Base-by-base conservation (phyloP, 805 yeast genomes). In the Middelhovenomyces tepae region DNA sequence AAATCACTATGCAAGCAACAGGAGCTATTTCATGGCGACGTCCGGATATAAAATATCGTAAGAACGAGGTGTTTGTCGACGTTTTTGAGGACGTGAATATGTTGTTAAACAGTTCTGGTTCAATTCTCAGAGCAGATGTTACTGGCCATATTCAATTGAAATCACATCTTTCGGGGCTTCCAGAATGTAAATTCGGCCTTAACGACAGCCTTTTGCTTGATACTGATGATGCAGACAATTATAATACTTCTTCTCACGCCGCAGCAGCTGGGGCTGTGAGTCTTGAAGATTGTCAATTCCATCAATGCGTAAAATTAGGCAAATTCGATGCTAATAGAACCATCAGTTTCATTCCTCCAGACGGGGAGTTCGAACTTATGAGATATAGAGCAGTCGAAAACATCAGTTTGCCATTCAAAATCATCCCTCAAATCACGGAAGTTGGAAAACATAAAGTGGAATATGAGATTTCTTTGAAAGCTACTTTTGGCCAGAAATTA, bases 281-380 rank as follows among this genome's bases (percentile, higher is more conserved):
- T 0, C 58, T 86, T 7, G 83, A 79, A 45, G 93, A 85, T 53
- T 76, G 82, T 46, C 83, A 79, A 43, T 80, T 85, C 57, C 95
- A 85, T 56, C 89, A 83, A 47, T 82, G 94, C 55, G 95, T 85
- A 16, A 74, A 78, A 40, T 62, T 84, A 36, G 71, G 72, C 37
- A 69, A 72, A 44, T 83, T 78, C 54, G 85, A 81, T 40, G 51
- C 64, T 14, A 75, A 78, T 16, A 62, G 80, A 25, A 59, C 71
- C 16, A 78, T 86, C 37, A 72, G 69, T 28, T 85, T 86, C 43
- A 64, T 76, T 8, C 95, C 95, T 2, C 95, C 95, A 1, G 94
- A 85, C 57, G 94, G 94, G 1, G 73, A 75, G 32, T 82, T 84
- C 51, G 89, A 84, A 54, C 67, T 86, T 39, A 77, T 86, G 87